These are phyloP conservation scores for Micromonas pusilla DNA, from an alignment of 139 green algal species.

Conservation along the genomic window DNA sequence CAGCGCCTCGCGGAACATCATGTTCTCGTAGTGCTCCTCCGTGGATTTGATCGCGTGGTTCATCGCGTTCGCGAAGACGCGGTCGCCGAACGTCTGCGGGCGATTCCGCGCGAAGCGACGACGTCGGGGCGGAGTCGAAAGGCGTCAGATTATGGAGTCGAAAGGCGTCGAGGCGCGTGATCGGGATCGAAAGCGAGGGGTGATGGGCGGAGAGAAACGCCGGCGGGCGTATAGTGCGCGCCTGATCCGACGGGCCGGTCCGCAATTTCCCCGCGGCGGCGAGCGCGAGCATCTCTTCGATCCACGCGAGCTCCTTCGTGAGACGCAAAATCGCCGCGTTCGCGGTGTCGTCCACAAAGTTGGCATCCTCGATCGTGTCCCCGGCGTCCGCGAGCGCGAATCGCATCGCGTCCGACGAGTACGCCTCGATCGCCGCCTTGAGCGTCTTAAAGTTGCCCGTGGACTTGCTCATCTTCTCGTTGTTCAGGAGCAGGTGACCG, in stretches of 20 bases:
- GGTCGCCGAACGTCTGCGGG: slow-evolving; percentile 61
- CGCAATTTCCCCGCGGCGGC: slow-evolving; percentile 24
- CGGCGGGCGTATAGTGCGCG: not conserved
- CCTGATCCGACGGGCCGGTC: not conserved
- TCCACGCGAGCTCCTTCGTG: slow-evolving; percentile 84
- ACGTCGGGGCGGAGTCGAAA: too few relatives aligned
- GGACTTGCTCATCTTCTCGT: slow-evolving; percentile 97
- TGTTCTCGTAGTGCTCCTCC: slow-evolving; percentile 58
- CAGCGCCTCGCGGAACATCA: slow-evolving; percentile 93
- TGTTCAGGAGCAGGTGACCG: slow-evolving; percentile 95
- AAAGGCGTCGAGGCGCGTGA: not conserved
- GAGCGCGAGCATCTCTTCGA: slow-evolving; percentile 68
- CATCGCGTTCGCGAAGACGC: slow-evolving; percentile 91
- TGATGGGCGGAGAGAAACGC: too few relatives aligned
- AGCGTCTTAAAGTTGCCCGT: slow-evolving; percentile 69
- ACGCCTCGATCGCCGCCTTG: slow-evolving; percentile 59
- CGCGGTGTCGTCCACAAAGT: slow-evolving; percentile 87
- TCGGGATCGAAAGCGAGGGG: not conserved
- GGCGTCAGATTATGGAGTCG: not conserved
- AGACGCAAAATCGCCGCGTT: slow-evolving; percentile 92
- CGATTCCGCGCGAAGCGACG: too few relatives aligned
- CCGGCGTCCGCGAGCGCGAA: slow-evolving; percentile 92
- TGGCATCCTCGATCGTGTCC: slow-evolving; percentile 94
- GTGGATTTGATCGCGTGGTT: slow-evolving; percentile 58
- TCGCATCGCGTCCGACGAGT: slow-evolving; percentile 76